A percentile compares a stretch with the other conserved stretches of the same genome.
These are phyloP conservation scores for Rhizopus arrhizus DNA, from an alignment of 371 early-diverging fungal species.

Conservation along the genomic window DNA sequence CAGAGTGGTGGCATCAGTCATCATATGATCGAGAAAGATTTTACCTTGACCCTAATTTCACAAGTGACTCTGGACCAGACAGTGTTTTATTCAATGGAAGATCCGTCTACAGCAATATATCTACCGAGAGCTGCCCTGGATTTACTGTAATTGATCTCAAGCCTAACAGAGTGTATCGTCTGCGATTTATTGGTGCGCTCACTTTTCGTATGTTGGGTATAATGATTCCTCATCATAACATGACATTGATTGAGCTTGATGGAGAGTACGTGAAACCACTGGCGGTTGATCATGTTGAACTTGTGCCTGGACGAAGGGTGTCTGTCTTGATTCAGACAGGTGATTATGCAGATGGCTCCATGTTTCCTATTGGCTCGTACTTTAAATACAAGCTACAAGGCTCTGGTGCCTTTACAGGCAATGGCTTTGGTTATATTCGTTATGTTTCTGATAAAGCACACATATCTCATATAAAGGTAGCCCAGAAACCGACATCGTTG, in stretches of 20 bases:
- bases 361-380: slow-evolving; percentile 30
- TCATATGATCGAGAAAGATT: slow-evolving; percentile 19
- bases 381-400: not conserved
- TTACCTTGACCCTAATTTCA: slow-evolving; percentile 25
- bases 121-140: slow-evolving; percentile 26
- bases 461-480: not conserved
- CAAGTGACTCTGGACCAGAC: slow-evolving; percentile 28
- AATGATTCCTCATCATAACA: slow-evolving; percentile 29
- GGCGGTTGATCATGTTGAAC: slow-evolving; percentile 29
- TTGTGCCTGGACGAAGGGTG: slow-evolving; percentile 43
- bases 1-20: slow-evolving; percentile 51
- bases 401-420: slow-evolving; percentile 3
- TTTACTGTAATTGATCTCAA: slow-evolving; percentile 31
- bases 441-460: slow-evolving; percentile 7
- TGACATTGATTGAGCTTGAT: slow-evolving; percentile 49
- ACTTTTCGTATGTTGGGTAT: slow-evolving; percentile 42
- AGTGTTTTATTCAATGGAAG: slow-evolving; percentile 39
- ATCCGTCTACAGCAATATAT: slow-evolving; percentile 21
- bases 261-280: slow-evolving; percentile 36
- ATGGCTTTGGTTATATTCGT: slow-evolving; percentile 23
- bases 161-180: slow-evolving; percentile 34
- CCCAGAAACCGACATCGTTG: not conserved
- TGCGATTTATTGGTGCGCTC: slow-evolving; percentile 38
- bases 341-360: slow-evolving; percentile 16
- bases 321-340: slow-evolving; percentile 39